Evolutionary conservation across 768 basidiomycete species (phyloP), one percentile per base, ranked within the genome.

Genomic region (Tephrocybe sp.): DNA sequence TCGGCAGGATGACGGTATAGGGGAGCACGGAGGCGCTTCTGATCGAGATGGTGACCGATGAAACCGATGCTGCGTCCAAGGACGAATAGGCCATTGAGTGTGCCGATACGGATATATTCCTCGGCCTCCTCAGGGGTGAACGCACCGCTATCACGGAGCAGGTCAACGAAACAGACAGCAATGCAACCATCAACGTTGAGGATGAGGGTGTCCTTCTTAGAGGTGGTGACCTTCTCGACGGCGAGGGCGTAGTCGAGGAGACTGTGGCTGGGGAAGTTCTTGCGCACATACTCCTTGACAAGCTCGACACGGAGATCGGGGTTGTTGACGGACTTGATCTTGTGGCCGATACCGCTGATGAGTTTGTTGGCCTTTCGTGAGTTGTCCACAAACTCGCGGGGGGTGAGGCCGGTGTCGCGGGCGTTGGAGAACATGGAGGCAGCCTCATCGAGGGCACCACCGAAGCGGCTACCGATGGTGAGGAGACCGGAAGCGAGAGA

Each of bases 301-400:
- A 93, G 86, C 73, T 92, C 88, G 55, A 93, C 90, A 66, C 90
- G 90, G 40, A 92, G 78, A 78, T 94, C 92, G 42, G 92, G 93
- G 83, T 95, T 95, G 73, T 92, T 94, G 58, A 93, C 90, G 58
- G 88, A 93, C 85, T 99, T 99, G 80, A 99, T 97, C 84, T 98
- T 98, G 86, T 99, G 96, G 40, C 96, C 96, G 59, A 99, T 99
- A 78, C 96, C 96, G 59, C 86, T 89, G 78, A 98, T 96, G 56
- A 97, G 85, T 73, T 93, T 93, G 80, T 96, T 97, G 24, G 85
- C 85, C 75, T 94, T 94, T 64, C 94, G 81, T 62, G 88, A 88
- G 60, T 86, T 83, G 71, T 96, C 96, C 61, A 99, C 96, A 61
- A 99, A 98, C 70, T 99, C 95, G 63, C 96, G 84, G n/a, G 96